phyloP scores from a whole-genome alignment of 2,329 filamentous ascomycete species.

The Aureobasidium vineae region DNA sequence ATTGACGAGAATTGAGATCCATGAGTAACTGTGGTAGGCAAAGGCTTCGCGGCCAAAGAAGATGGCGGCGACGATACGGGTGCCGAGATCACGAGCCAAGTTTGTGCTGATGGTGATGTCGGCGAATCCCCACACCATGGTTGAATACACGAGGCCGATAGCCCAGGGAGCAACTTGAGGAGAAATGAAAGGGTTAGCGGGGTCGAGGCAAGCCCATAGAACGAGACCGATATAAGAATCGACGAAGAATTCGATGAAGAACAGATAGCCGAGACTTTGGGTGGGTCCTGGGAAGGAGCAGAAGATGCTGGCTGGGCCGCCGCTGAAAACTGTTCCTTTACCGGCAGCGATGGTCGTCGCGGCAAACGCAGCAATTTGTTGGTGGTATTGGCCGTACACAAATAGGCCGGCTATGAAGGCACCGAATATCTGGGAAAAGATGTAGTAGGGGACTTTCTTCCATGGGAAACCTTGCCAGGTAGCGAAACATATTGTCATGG shows the following conservation, averaged over 20 bases:
- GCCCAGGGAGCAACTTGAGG: conserved; percentile 51
- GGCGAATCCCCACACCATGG: conserved; percentile 57
- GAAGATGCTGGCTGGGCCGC: conserved; percentile 56
- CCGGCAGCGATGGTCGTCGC: conserved; percentile 43
- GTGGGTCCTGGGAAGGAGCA: conserved; percentile 53
- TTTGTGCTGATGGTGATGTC: conserved; percentile 57
- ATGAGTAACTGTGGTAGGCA: conserved; percentile 48
- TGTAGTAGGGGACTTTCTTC: conserved; percentile 58
- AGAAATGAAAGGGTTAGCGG: conserved; percentile 57
- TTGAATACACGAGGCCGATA: conserved; percentile 57
- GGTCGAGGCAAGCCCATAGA: conserved; percentile 59
- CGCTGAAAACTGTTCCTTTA: conserved; percentile 45
- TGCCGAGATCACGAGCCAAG: conserved; percentile 58
- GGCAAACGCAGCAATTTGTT: conserved; percentile 48
- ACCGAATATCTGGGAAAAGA: conserved; percentile 57
- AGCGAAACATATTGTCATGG: conserved; percentile 44
- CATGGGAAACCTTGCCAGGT: conserved; percentile 57
- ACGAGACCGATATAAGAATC: conserved; percentile 57
- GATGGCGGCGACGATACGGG: conserved; percentile 58
- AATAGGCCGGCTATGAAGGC: conserved; percentile 56
- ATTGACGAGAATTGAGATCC: conserved; percentile 57
- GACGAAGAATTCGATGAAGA: conserved; percentile 60
- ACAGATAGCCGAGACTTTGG: conserved; percentile 57
- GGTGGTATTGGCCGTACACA: conserved; percentile 57
- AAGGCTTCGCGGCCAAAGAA: conserved; percentile 56